Base-by-base conservation (phyloP, 345 rosid genomes). In the Reutealis trisperma region DNA sequence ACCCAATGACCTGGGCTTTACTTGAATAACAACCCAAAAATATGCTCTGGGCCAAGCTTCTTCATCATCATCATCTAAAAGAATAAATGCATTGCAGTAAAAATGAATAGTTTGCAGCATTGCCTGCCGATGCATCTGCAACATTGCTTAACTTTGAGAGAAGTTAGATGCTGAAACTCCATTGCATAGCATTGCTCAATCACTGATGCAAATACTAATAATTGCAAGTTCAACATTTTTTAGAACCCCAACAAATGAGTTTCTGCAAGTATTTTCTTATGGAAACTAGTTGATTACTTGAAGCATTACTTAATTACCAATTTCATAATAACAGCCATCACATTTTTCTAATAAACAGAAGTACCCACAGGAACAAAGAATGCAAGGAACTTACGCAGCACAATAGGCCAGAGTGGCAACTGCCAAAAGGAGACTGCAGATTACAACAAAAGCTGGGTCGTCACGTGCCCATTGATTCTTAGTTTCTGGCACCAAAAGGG, bases 391-490 rank as follows among this genome's bases (percentile, higher is more conserved):
- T 96, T 91, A 94, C 98, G 98, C 95, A 10, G 90, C 99, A 87
- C 99, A 92, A 80, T 92, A 96, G 58, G 99, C 97, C 78, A 91
- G 72, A 63, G 97, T 83, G 80, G 99, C 89, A 71, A 91, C 91
- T 71, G 75, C 86, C 83, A 96, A 85, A 86, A 94, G 93, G 71
- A 96, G 85, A 83, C 92, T 88, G 90, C 95, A 93, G 85, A 94
- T 94, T 74, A 94, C 99, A 81, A 92, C 85, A 90, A 96, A 96
- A 52, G 99, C 99, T 75, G 99, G 99, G 84, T 96, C 99, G 32
- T 96, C 99, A 71, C 99, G 98, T 72, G 99, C 99, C 99, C 99
- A 96, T 82, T 96, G 99, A 85, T 96, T 96, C 85, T 96, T 96
- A 76, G 99, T 96, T 92, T 96, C 99, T 96, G 94, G 76, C 65